Base-by-base conservation (phyloP, 2,329 filamentous ascomycete species). In the Penicillium sumatraense region DNA sequence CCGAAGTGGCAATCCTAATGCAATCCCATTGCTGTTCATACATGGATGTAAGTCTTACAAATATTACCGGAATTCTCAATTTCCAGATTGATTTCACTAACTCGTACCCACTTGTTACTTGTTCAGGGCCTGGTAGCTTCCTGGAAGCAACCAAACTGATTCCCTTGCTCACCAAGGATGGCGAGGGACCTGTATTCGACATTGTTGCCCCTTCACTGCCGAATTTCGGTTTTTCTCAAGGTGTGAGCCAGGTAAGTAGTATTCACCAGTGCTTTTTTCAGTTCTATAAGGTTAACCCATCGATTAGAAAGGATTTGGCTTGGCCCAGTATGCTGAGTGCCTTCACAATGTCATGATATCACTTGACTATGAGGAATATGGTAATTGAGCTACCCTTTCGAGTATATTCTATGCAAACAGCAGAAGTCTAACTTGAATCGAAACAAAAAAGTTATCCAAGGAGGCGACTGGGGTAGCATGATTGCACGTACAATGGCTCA, bases 381-480 rank as follows among this genome's bases (percentile, higher is more conserved):
- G 76, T 74, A 62, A 58, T 49, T 13, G n/a, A n/a, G n/a, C n/a
- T n/a, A n/a, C 1, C 18, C 10, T 40, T 47, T 14, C 9, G n/a
- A n/a, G n/a, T n/a, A n/a, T n/a, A n/a, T n/a, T n/a, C n/a, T n/a
- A n/a, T n/a, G n/a, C n/a, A n/a, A n/a, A n/a, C n/a, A n/a, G n/a
- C n/a, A n/a, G n/a, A n/a, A n/a, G n/a, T n/a, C n/a, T n/a, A n/a
- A n/a, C n/a, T 10, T 33, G 14, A 13, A 44, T 54, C 56, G 46
- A 62, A 16, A 11, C 14, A n/a, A 3, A 36, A 45, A 29, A 66
- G 68, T 75, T 1, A 75, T 78, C 6, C 83, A 57, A 72, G 87
- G 86, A 59, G 89, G 89, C 24, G 88, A 91, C 66, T 90, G 87
- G 88, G 89, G 88, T 16, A 69, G 81, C 67, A 79, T 81, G 62